Conservation (phyloP, 164 flowering plant species). For the Taxillus chinensis region DNA sequence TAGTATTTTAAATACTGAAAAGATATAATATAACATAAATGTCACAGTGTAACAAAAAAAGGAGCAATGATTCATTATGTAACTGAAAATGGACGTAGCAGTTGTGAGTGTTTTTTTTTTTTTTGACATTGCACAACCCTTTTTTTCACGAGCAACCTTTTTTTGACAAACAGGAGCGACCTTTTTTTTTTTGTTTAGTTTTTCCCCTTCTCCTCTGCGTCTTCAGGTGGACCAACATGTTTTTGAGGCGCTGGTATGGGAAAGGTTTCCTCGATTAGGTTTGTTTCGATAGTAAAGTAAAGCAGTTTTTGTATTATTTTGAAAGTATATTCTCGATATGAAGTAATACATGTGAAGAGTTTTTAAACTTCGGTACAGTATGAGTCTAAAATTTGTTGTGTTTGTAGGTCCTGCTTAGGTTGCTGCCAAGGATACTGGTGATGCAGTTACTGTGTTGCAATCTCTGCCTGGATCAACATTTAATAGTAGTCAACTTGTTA, state of each 20-base stretch:
- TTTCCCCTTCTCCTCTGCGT: not conserved
- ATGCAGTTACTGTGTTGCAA: slow-evolving; percentile 91
- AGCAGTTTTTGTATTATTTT: no score
- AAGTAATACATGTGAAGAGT: no score
- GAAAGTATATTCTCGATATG: not conserved
- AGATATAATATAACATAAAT: no score
- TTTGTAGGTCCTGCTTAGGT: slow-evolving; percentile 90
- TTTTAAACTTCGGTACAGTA: no score
- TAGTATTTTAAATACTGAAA: no score
- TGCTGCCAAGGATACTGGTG: slow-evolving; percentile 98
- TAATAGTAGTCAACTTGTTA: slow-evolving; percentile 99
- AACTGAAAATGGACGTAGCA: no score
- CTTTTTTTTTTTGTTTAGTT: slow-evolving; percentile 3
- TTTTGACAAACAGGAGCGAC: not conserved
- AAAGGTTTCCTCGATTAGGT: slow-evolving; percentile 84
- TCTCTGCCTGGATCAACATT: slow-evolving; percentile 94
- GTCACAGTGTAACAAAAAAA: no score
- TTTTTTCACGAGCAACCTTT: no score
- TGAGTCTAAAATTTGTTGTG: no score
- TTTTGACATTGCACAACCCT: no score
- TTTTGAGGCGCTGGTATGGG: slow-evolving; percentile 91
- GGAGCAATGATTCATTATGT: no score
- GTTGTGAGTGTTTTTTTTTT: no score
- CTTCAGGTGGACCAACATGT: slow-evolving; percentile 92
- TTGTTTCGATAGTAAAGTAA: slow-evolving; percentile 12